Conservation (phyloP, 176 grass and related monocot genomes). For the Microstegium vimineum region DNA sequence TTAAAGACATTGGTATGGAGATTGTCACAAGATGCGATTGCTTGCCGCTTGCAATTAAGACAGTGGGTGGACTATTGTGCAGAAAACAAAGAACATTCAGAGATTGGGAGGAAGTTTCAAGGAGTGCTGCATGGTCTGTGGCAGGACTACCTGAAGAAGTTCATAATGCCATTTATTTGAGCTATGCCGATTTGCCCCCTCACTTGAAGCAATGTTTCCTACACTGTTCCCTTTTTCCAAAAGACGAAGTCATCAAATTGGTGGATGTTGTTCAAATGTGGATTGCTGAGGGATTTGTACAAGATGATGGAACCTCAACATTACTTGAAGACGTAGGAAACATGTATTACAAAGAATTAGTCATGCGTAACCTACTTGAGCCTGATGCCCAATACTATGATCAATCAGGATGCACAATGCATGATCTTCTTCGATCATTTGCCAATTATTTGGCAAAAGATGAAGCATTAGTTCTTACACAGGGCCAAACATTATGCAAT, state of each 20-base stretch:
- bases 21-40: constrained; percentile 44
- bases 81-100: constrained; percentile 23
- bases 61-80: constrained; percentile 42
- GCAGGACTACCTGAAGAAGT: constrained; percentile 42
- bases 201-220: constrained; percentile 54
- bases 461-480: constrained; percentile 14
- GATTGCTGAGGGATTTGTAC: constrained; percentile 40
- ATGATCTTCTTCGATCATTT: constrained; percentile 46
- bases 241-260: constrained; percentile 27
- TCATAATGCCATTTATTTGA: constrained; percentile 37
- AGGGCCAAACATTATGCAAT: constrained; percentile 20
- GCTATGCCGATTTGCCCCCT: constrained; percentile 46
- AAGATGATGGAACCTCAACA: constrained; percentile 20
- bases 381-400: constrained; percentile 1
- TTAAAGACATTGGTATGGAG: constrained; percentile 25
- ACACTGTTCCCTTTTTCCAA: constrained; percentile 41
- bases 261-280: constrained; percentile 29
- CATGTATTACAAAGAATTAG: constrained; percentile 41
- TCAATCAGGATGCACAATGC: constrained; percentile 36
- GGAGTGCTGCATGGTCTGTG: constrained; percentile 33
- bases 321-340: constrained; percentile 28
- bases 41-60: constrained; percentile 36
- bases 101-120: constrained; percentile 41
- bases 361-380: constrained; percentile 40
- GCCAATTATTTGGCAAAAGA: constrained; percentile 37